A percentile compares a stretch with the other conserved stretches of the same genome.
These are phyloP conservation scores for Rhizopogon vinicolor DNA, from an alignment of 768 basidiomycete species.

Conservation along the genomic window DNA sequence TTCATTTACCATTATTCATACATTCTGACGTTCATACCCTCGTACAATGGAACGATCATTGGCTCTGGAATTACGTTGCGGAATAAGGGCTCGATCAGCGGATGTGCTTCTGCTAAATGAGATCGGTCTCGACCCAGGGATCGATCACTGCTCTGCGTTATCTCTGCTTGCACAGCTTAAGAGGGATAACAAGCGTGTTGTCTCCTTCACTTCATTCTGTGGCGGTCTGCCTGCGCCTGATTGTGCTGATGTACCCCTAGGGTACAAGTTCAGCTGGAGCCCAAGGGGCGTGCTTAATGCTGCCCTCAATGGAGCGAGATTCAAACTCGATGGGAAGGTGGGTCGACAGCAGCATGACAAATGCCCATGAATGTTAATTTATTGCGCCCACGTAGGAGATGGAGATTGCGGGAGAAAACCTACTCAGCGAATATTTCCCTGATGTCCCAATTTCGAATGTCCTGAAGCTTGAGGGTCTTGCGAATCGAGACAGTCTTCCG, in stretches of 20 bases:
- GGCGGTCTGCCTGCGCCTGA: conserved; percentile 88
- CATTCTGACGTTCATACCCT: no score
- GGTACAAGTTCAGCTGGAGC: conserved; percentile 95
- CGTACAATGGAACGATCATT: not conserved
- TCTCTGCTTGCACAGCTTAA: conserved; percentile 54
- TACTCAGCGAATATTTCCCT: conserved; percentile 58
- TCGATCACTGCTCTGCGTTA: conserved; percentile 86
- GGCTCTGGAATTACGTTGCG: not conserved
- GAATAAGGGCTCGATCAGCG: conserved; percentile 49
- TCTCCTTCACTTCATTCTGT: conserved; percentile 86
- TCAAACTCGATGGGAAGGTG: conserved; percentile 54
- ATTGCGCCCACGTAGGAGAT: conserved; percentile 30
- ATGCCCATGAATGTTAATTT: not conserved
- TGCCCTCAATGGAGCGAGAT: conserved; percentile 68
- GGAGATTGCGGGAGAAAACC: conserved; percentile 44
- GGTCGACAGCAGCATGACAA: conserved; percentile 13
- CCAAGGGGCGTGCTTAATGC: conserved; percentile 84
- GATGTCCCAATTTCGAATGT: conserved; percentile 61
- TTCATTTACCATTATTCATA: no score
- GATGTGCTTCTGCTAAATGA: conserved; percentile 82
- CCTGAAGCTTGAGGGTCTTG: conserved; percentile 73
- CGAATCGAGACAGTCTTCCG: conserved; percentile 77
- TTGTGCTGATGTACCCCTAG: conserved; percentile 54
- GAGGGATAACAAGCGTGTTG: conserved; percentile 47
- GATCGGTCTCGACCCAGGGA: conserved; percentile 85